phyloP scores from a whole-genome alignment of 192 early-diverging fungal genomes.

The Spinellus fusiger region DNA sequence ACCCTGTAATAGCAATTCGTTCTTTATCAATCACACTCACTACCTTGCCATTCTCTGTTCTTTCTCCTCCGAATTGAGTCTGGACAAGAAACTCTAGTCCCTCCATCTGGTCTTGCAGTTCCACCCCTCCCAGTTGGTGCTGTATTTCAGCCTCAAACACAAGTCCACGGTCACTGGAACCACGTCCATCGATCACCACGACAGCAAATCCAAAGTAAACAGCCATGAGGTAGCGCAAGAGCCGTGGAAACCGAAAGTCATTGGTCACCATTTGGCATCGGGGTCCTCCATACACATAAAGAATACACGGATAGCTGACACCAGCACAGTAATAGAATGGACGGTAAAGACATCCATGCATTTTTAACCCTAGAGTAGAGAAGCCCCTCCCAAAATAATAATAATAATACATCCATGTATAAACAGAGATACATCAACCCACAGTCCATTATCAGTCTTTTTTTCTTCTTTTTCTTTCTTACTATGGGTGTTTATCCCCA shows the following conservation, averaged over 20 bases:
- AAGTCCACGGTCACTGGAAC: conserved; percentile 56
- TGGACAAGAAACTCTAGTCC: conserved; percentile 38
- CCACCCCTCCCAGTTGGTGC: conserved; percentile 50
- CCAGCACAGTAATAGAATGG: conserved; percentile 41
- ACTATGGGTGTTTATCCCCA: too few relatives aligned
- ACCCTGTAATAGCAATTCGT: conserved; percentile 63
- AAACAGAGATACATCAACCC: too few relatives aligned
- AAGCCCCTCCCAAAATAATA: not conserved
- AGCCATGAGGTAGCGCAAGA: conserved; percentile 53
- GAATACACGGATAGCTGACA: conserved; percentile 53
- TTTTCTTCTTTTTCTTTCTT: conserved; percentile 9
- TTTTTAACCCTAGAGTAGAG: conserved; percentile 13
- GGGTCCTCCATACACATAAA: conserved; percentile 70
- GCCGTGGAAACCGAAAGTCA: conserved; percentile 60
- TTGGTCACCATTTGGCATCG: conserved; percentile 69
- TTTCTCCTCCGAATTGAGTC: conserved; percentile 37
- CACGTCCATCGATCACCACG: conserved; percentile 61
- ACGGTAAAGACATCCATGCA: conserved; percentile 56
- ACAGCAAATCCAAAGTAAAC: conserved; percentile 47
- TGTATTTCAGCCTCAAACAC: conserved; percentile 53
- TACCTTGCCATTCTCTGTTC: not conserved
- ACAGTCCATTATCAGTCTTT: too few relatives aligned
- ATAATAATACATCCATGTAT: not conserved
- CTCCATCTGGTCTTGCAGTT: conserved; percentile 58
- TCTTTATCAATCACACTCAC: conserved; percentile 46